These are phyloP conservation scores for Eimeria tenella DNA, from an alignment of 169 alveolate genomes.

Conservation along the genomic window DNA sequence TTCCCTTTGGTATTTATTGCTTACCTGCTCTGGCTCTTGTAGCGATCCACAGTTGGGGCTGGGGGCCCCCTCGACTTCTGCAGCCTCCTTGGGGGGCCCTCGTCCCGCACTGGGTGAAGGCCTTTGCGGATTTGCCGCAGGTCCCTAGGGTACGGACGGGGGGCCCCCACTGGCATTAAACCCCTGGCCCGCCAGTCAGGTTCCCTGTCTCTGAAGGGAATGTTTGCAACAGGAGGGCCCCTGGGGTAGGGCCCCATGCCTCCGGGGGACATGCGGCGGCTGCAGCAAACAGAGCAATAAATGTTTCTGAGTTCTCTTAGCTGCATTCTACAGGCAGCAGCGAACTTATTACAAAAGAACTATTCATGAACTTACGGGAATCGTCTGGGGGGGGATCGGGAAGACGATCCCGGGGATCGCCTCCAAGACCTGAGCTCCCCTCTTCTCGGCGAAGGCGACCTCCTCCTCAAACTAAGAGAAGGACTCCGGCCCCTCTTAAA, in stretches of 20 bases:
- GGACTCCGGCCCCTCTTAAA: constrained; percentile 49
- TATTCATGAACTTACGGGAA: not conserved
- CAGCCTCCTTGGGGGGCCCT: constrained; percentile 19
- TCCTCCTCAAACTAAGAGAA: constrained; percentile 5
- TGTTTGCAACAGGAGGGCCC: constrained; percentile 27
- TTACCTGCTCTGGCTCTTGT: constrained; percentile 39
- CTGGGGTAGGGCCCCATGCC: constrained; percentile 43
- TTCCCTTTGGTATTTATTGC: not conserved
- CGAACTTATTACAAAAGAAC: no score
- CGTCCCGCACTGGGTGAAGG: not conserved
- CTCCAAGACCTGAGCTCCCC: constrained; percentile 48
- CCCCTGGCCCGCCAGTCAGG: constrained; percentile 29
- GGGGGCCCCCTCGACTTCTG: constrained; percentile 34
- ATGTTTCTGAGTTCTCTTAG: not conserved
- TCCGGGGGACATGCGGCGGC: constrained; percentile 42
- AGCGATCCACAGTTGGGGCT: constrained; percentile 31
- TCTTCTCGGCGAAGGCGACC: constrained; percentile 41
- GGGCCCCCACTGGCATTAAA: constrained; percentile 39
- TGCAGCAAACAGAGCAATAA: not conserved
- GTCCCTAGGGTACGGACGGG: constrained; percentile 39
- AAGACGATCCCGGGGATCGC: constrained; percentile 52
- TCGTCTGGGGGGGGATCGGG: constrained; percentile 50
- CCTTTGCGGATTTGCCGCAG: not conserved
- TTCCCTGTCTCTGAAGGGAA: constrained; percentile 11
- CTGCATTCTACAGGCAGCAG: not conserved